Percentiles rank a stretch among this genome's conserved stretches.
Conservation (phyloP, 768 basidiomycete genomes). For the Hortiboletus flavorubellus region DNA sequence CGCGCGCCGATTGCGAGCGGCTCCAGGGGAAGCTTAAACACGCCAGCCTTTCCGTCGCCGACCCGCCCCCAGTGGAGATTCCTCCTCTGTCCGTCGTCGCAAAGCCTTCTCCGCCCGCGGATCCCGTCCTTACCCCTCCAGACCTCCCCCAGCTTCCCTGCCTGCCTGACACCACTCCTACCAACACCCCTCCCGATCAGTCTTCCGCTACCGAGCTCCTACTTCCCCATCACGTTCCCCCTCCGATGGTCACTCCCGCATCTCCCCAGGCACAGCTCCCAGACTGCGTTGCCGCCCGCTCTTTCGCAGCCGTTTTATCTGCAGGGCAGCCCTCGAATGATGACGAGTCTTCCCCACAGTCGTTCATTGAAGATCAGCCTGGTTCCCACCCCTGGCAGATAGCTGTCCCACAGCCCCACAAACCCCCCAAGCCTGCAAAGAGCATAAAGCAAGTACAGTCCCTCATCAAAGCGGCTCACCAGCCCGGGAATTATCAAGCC, state of each 20-base stretch:
- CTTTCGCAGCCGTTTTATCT: conserved; percentile 32
- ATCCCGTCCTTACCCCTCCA: not conserved
- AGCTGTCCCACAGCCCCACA: conserved; percentile 10
- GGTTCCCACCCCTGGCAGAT: conserved; percentile 25
- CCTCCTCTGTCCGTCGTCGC: no score
- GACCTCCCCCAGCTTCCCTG: not conserved
- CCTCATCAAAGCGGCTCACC: conserved; percentile 42
- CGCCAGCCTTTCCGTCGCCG: not conserved
- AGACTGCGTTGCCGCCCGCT: conserved; percentile 34
- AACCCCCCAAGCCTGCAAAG: conserved; percentile 29
- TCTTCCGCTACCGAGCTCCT: conserved; percentile 10
- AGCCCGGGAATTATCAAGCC: conserved; percentile 40
- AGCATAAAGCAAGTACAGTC: conserved; percentile 40
- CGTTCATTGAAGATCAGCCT: conserved; percentile 21
- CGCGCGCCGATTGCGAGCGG: conserved; percentile 32
- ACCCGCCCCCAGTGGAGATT: no score
- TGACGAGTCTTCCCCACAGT: conserved; percentile 24
- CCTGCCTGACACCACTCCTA: not conserved
- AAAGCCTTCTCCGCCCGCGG: no score
- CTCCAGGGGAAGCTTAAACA: conserved; percentile 27
- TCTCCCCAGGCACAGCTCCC: conserved; percentile 34
- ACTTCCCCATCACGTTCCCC: conserved; percentile 19
- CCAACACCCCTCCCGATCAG: conserved; percentile 5
- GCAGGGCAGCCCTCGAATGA: conserved; percentile 26
- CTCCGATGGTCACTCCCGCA: conserved; percentile 30